Base-by-base conservation (phyloP, 164 flowering plant genomes). In the Akebia trifoliata region DNA sequence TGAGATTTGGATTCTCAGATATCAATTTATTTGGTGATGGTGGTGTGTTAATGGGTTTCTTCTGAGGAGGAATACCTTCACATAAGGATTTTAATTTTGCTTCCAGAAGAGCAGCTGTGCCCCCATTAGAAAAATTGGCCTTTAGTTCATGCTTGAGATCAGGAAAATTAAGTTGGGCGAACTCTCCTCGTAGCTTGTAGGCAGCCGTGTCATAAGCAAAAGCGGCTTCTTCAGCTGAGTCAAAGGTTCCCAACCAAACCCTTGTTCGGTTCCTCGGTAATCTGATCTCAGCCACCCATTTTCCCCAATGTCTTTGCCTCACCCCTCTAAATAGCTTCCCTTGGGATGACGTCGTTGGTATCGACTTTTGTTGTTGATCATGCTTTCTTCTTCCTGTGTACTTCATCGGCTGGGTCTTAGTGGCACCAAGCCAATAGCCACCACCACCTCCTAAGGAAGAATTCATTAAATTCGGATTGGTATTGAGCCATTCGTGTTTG, bases 231-330 rank as follows among this genome's bases (percentile, higher is more conserved):
- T 87, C 82, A 0, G 93, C 92, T 0, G 83, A 85, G 45, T 87
- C 84, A 28, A 90, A 90, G 8, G 97, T 87, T 50, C 97, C 95
- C 22, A 90, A 61, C 97, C 96, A 91, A 12, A 88, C 91, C 59
- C 96, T 67, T 12, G 94, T 87, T 57, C 96, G 54, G 66, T 87
- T 91, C 61, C 85, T 73, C 12, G 97, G 97, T 34, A 91, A 50
- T 58, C 97, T 71, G 2, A 90, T 90, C 74, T 90, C 97, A 9
- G 96, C 97, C 0, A 90, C 97, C 97, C 97, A 91, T 69, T 91
- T 91, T 0, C 96, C 96, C 98, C 98, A 91, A 48, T 91, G 98
- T 66, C 98, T 77, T 56, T 88, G 96, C 64, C 98, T 80, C 22
- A 88, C 96, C 10, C 98, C 98, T 58, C 96, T 72, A 56, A 57